phyloP scores from a whole-genome alignment of 768 basidiomycete species.

The Suillus cothurnatus region DNA sequence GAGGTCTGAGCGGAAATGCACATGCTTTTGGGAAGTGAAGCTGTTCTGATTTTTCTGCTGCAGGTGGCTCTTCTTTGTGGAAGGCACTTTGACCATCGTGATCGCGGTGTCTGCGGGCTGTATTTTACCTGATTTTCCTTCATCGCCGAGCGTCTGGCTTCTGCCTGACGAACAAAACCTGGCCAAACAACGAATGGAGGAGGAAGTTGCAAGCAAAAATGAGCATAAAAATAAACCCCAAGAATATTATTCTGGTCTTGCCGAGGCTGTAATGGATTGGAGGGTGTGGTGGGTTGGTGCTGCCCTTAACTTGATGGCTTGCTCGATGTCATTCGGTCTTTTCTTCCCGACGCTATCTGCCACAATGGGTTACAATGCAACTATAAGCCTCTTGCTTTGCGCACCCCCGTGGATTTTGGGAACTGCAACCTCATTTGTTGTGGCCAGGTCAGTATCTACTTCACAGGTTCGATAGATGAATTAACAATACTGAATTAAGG shows the following conservation, averaged over 20 bases:
- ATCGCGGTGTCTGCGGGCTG: constrained; percentile 53
- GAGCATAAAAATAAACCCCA: constrained; percentile 41
- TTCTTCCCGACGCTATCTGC: constrained; percentile 77
- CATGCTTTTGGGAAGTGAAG: neutral
- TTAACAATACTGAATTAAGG: constrained; percentile 31
- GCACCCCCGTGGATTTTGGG: constrained; percentile 75
- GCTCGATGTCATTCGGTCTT: constrained; percentile 71
- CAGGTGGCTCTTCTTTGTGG: constrained; percentile 74
- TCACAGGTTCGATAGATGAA: neutral
- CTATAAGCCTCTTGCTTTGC: constrained; percentile 69
- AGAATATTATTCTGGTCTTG: constrained; percentile 47
- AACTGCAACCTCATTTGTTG: constrained; percentile 53
- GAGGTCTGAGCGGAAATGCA: constrained; percentile 39
- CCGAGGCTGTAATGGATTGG: constrained; percentile 66
- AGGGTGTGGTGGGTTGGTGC: constrained; percentile 81
- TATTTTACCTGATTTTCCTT: constrained; percentile 75
- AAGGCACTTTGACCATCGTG: constrained; percentile 58
- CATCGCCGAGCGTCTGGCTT: constrained; percentile 58
- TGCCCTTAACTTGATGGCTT: constrained; percentile 53
- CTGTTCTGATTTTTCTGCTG: neutral
- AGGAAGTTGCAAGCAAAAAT: constrained; percentile 58
- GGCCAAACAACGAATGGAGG: constrained; percentile 58
- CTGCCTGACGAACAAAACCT: constrained; percentile 54
- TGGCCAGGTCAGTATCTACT: constrained; percentile 43
- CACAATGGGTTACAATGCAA: constrained; percentile 68